A percentile compares a stretch with the other conserved stretches of the same genome.
These are phyloP conservation scores for Lactarius hatsudake DNA, from an alignment of 768 basidiomycete species.

Conservation along the genomic window DNA sequence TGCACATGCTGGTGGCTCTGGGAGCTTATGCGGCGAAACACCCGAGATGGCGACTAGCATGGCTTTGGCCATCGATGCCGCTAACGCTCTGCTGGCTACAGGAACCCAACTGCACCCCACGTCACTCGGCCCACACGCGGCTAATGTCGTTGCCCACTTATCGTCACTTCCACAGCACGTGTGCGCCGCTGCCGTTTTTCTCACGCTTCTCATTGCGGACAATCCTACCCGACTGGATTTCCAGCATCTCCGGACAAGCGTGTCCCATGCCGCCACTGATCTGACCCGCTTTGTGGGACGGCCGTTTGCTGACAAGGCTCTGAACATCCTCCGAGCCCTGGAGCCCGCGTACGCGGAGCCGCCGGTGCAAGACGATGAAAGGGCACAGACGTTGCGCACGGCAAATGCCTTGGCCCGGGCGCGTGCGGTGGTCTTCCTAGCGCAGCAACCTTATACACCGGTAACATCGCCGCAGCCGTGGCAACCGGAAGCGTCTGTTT, in stretches of 20 bases:
- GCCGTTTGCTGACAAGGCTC: constrained; percentile 71
- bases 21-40: constrained; percentile 21
- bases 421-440: constrained; percentile 55
- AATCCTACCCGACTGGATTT: constrained; percentile 80
- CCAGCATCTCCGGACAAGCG: constrained; percentile 70
- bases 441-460: constrained; percentile 49
- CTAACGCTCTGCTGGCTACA: constrained; percentile 75
- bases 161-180: constrained; percentile 82
- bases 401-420: constrained; percentile 77
- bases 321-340: constrained; percentile 66
- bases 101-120: constrained; percentile 74
- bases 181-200: constrained; percentile 87
- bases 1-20: constrained; percentile 55
- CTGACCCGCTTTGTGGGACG: constrained; percentile 64
- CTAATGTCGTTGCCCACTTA: constrained; percentile 79
- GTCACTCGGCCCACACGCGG: constrained; percentile 63
- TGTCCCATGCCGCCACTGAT: constrained; percentile 63
- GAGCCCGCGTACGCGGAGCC: constrained; percentile 71
- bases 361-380: constrained; percentile 46
- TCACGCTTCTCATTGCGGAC: constrained; percentile 83
- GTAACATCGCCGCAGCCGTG: constrained; percentile 22
- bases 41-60: constrained; percentile 43
- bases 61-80: constrained; percentile 72
- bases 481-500: constrained; percentile 18
- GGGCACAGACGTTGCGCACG: constrained; percentile 56